These are phyloP conservation scores for Verticillium albo-atrum DNA, from an alignment of 2,329 filamentous ascomycete species.

Conservation along the genomic window DNA sequence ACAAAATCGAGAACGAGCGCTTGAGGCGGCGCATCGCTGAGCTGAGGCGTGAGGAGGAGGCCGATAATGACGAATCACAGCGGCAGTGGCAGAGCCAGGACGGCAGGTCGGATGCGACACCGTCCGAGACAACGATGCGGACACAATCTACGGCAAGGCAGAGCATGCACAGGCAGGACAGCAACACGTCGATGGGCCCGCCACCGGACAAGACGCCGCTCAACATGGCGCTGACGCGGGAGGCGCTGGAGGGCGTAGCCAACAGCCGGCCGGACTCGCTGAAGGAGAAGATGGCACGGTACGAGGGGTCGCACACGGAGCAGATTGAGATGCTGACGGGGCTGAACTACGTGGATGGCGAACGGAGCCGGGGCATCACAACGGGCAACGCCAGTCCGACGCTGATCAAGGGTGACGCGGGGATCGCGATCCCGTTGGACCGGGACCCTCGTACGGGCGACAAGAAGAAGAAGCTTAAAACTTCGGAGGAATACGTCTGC, in stretches of 20 bases:
- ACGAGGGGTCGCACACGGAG: constrained; percentile 76
- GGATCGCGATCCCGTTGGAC: constrained; percentile 78
- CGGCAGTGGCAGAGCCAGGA: constrained; percentile 57
- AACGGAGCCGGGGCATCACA: constrained; percentile 81
- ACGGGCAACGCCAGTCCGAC: constrained; percentile 79
- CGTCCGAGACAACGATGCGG: constrained; percentile 39
- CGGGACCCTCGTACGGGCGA: constrained; percentile 67
- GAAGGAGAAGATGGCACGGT: constrained; percentile 78
- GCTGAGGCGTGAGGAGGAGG: constrained; percentile 78
- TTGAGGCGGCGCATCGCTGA: constrained; percentile 80
- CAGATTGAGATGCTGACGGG: constrained; percentile 93
- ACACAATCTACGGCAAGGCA: constrained; percentile 20
- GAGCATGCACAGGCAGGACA: constrained; percentile 23
- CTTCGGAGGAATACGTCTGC: constrained; percentile 85
- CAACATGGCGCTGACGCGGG: constrained; percentile 68
- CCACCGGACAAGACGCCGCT: constrained; percentile 60
- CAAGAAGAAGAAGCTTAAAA: constrained; percentile 86
- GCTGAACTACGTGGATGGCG: constrained; percentile 80
- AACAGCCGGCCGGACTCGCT: constrained; percentile 69
- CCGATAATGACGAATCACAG: constrained; percentile 66
- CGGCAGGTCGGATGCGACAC: constrained; percentile 47
- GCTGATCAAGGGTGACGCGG: constrained; percentile 79
- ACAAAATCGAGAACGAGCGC: constrained; percentile 94
- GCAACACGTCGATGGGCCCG: constrained; percentile 24
- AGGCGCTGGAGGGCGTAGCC: constrained; percentile 72